phyloP scores from a whole-genome alignment of 2,329 filamentous ascomycete genomes.

The Alternaria sp. region DNA sequence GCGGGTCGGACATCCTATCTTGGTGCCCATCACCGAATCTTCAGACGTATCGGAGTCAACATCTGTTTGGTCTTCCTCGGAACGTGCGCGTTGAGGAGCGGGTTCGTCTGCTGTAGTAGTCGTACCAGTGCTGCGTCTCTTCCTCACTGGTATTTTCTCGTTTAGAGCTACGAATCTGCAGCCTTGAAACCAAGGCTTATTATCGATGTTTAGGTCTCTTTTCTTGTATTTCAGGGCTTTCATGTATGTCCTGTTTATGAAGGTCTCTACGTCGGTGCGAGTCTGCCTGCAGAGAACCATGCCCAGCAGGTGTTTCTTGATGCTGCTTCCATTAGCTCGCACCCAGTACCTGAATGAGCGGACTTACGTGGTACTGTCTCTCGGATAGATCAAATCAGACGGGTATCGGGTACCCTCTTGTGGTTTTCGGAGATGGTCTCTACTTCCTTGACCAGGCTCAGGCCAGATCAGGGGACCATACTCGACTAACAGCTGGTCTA shows the following conservation, averaged over 20 bases:
- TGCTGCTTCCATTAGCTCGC: background rate
- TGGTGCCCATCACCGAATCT: background rate
- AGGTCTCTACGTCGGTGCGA: background rate
- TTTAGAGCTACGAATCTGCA: background rate
- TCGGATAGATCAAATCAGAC: conserved; percentile 19
- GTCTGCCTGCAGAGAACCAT: background rate
- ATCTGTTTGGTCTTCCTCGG: background rate
- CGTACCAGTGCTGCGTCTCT: background rate
- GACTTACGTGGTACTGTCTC: conserved; percentile 11
- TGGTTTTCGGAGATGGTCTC: conserved; percentile 17
- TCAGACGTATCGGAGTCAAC: background rate
- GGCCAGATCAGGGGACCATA: conserved; percentile 25
- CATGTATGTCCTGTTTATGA: background rate
- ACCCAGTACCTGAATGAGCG: background rate
- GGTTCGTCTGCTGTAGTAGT: background rate
- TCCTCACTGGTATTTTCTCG: background rate
- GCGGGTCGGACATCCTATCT: background rate
- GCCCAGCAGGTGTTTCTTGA: conserved; percentile 10
- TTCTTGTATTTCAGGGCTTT: background rate
- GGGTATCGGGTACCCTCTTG: conserved; percentile 8
- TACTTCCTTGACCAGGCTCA: background rate
- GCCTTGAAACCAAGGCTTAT: background rate
- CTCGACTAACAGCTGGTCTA: conserved; percentile 13
- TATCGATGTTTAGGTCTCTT: background rate
- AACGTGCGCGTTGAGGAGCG: background rate